Evolutionary conservation across 2,329 filamentous ascomycete genomes (phyloP).

Genomic region (Drechslerella dactyloides): DNA sequence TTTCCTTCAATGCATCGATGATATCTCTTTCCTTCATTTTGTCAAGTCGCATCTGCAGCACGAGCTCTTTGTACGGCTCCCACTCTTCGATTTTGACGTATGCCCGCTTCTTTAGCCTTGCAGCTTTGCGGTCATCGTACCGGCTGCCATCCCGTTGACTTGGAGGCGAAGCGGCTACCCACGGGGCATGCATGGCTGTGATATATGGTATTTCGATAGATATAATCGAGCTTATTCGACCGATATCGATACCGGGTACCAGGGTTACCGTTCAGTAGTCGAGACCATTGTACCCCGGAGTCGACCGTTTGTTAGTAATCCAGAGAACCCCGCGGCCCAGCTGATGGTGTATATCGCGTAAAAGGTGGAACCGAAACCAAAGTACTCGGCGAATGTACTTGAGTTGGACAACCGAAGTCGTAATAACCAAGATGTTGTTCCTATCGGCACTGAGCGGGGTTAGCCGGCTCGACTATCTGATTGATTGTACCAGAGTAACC

Average conservation of each 20-base stretch:
- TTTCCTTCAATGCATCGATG: conserved; percentile 31
- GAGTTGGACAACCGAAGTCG: not conserved
- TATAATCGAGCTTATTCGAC: not conserved
- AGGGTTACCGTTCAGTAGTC: not conserved
- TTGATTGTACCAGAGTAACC: not conserved
- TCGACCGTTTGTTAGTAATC: not conserved
- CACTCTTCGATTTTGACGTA: conserved; percentile 49
- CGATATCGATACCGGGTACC: too few relatives aligned
- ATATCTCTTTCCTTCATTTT: conserved; percentile 46
- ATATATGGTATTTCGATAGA: not conserved
- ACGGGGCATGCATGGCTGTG: conserved; percentile 7
- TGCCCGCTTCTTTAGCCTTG: conserved; percentile 22
- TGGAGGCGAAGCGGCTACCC: conserved; percentile 16
- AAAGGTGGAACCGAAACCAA: too few relatives aligned
- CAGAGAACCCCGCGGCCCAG: too few relatives aligned
- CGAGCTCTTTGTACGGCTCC: conserved; percentile 47
- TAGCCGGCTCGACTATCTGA: not conserved
- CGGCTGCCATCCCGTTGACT: conserved; percentile 10
- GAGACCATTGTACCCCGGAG: not conserved
- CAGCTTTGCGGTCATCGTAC: conserved; percentile 17
- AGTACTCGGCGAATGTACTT: not conserved
- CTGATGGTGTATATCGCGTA: too few relatives aligned
- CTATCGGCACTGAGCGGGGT: not conserved
- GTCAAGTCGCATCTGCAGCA: conserved; percentile 36
- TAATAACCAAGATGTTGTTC: not conserved